Conservation (phyloP, 139 green algal genomes). For the Edaphochlamys debaryana region DNA sequence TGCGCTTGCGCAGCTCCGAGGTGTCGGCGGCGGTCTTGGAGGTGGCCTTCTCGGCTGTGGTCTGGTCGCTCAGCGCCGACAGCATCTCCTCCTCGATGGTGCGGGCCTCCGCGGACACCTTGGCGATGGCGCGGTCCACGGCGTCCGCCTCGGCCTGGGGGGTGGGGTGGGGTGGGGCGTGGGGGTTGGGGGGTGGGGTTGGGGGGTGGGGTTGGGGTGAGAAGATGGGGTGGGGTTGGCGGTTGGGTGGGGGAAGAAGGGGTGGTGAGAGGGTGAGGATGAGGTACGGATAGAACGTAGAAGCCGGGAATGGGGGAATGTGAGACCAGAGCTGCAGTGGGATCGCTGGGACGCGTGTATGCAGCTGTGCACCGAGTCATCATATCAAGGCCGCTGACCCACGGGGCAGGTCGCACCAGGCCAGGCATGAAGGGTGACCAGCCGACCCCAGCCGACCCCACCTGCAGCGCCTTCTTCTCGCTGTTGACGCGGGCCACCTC, state of each 20-base stretch:
- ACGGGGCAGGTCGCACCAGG: no score
- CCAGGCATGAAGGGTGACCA: no score
- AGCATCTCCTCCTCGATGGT: constrained; percentile 74
- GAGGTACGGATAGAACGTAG: no score
- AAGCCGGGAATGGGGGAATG: no score
- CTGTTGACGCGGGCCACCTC: constrained; percentile 39
- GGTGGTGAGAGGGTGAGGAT: neutral
- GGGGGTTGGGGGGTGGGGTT: neutral
- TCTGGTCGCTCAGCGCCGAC: constrained; percentile 80
- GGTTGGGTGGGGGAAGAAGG: neutral
- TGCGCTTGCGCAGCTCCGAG: constrained; percentile 41
- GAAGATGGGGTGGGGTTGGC: neutral
- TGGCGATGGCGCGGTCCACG: constrained; percentile 53
- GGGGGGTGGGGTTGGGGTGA: neutral
- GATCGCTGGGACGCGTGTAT: no score
- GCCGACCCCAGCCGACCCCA: no score
- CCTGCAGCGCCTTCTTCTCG: constrained; percentile 61
- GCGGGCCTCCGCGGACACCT: constrained; percentile 49
- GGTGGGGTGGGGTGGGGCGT: no score
- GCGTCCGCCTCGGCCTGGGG: constrained; percentile 47
- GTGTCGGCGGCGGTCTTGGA: constrained; percentile 75
- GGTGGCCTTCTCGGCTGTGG: constrained; percentile 80
- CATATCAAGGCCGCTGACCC: no score
- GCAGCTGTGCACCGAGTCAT: no score
- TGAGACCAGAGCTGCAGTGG: no score